These are phyloP conservation scores for Fraxinus sp. DNA, from an alignment of 305 asterid genomes.

Conservation along the genomic window DNA sequence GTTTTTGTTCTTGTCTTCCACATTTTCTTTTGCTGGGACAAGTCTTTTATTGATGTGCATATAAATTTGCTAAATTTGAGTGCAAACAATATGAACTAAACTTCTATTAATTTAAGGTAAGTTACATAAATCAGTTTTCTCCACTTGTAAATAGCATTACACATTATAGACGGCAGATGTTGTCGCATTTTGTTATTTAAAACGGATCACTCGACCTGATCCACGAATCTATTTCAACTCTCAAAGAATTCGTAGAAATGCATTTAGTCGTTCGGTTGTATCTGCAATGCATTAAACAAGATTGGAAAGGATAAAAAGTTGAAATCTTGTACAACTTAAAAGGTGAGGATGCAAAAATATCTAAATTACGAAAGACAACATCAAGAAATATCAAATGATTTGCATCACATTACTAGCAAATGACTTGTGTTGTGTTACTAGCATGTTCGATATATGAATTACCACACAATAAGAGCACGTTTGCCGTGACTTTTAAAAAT, in stretches of 20 bases:
- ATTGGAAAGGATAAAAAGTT: background rate
- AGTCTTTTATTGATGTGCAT: slow-evolving; percentile 22
- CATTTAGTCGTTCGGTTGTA: no score
- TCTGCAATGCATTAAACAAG: background rate
- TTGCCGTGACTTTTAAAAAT: no score
- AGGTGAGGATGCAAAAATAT: background rate
- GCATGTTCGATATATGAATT: no score
- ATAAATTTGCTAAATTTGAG: background rate
- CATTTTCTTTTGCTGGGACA: slow-evolving; percentile 30
- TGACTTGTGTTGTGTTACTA: no score
- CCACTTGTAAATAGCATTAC: background rate
- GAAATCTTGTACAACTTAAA: background rate
- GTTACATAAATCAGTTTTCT: no score
- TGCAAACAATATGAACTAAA: background rate
- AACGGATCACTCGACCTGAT: background rate
- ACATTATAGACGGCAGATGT: background rate
- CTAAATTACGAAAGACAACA: background rate
- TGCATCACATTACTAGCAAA: no score
- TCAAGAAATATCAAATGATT: no score
- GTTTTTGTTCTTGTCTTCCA: slow-evolving; percentile 30
- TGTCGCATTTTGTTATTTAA: background rate
- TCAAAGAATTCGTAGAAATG: background rate
- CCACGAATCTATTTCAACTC: background rate
- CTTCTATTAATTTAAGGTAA: background rate
- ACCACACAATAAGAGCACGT: no score